Base-by-base conservation (phyloP, 345 rosid genomes). In the Triadica sebifera region DNA sequence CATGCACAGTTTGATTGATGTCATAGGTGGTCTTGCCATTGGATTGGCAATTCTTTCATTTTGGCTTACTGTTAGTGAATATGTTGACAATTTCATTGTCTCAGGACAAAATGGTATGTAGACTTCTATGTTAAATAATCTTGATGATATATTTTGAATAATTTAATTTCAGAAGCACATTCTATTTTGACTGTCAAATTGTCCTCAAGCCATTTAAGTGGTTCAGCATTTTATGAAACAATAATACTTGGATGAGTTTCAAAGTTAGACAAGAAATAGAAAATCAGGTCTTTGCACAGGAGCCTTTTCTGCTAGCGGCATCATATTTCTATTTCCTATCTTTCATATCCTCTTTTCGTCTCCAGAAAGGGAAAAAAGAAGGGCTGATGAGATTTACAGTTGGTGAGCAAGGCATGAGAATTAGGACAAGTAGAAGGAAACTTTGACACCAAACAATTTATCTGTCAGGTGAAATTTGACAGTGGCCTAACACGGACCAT, bases 1-100 rank as follows among this genome's bases (percentile, higher is more conserved):
- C 72, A 95, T 95, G 99, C 99, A 95, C 86, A 91, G 98, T 79
- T 81, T 89, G 78, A 75, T 93, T 11, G 99, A 95, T 78, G 73
- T 95, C 82, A 65, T 91, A 0, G 83, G 89, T 55, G 99, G 99
- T 53, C 89, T 95, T 76, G 84, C 74, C 67, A 29, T 90, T 62
- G 99, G 99, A 34, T 76, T 89, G 82, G 67, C 82, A 64, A 85
- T 90, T 80, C 96, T 95, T 66, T 71, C 83, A 22, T 80, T 87
- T 57, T 95, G 99, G 98, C 87, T 95, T 70, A 43, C 83, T 1
- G 82, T 93, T 67, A 74, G 84, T 51, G 85, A 89, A n/a, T 74
- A 80, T 47, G 65, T 93, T 0, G 99, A 95, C 75, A 73, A 60
- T 24, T 95, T 95, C 78, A 39, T 95, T 39, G 85, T 91, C 79